phyloP scores from a whole-genome alignment of 371 early-diverging fungal genomes.

The Basidiobolus meristosporus region DNA sequence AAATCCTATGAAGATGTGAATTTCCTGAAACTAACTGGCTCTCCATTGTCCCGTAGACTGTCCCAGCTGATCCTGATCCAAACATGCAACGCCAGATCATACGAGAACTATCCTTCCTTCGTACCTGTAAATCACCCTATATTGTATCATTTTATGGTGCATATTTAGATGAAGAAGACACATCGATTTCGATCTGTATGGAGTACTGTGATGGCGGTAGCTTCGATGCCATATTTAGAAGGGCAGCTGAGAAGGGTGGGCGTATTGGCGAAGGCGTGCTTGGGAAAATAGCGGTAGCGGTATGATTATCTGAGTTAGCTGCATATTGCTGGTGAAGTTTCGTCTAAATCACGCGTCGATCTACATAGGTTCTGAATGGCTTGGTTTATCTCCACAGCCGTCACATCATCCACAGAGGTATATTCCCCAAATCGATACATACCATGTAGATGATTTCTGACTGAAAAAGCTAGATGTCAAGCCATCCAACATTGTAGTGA shows the following conservation, averaged over 20 bases:
- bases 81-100: constrained; percentile 64
- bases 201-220: constrained; percentile 80
- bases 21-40: too few species aligned
- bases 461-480: constrained; percentile 49
- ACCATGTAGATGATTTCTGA: background rate
- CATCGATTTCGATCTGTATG: constrained; percentile 87
- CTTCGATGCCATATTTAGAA: constrained; percentile 58
- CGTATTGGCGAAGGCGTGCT: constrained; percentile 59
- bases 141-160: constrained; percentile 92
- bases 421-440: background rate
- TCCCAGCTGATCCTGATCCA: constrained; percentile 44
- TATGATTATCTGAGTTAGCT: too few species aligned
- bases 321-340: too few species aligned
- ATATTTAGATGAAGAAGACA: constrained; percentile 70
- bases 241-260: constrained; percentile 31
- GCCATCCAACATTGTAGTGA: constrained; percentile 77
- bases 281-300: constrained; percentile 61
- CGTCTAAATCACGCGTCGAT: too few species aligned
- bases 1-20: too few species aligned
- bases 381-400: constrained; percentile 54
- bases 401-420: constrained; percentile 62
- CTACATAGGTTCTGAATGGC: constrained; percentile 35
- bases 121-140: constrained; percentile 73
- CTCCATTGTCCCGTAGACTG: too few species aligned
- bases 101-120: constrained; percentile 76